Evolutionary conservation across 495 filamentous ascomycete species (phyloP), one percentile per base, ranked within the genome.

Genomic region (Gamarada debralockiae): DNA sequence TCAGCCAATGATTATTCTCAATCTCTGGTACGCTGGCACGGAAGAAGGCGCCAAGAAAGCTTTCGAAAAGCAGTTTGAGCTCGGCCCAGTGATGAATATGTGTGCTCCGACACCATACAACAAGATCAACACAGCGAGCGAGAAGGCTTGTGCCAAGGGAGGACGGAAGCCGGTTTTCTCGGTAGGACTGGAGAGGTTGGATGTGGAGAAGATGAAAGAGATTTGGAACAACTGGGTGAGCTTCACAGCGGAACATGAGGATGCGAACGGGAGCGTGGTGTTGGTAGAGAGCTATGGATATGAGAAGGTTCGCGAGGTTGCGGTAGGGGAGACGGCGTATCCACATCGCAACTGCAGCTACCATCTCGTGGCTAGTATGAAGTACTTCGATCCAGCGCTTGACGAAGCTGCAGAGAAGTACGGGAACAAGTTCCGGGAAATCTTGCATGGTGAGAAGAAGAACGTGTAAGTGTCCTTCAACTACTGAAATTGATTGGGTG

Each of bases 1-100:
- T n/a, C 21, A 44, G 50, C 39, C 50, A 18, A 24, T 31, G 18
- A 38, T 53, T 10, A 1, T 50, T 10, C 8, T 29, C 14, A 55
- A 41, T 15, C 42, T 49, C 22, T 55, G 38, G 44, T 55, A 44
- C 36, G 3, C n/a, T 15, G 39, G 38, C 15, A 0, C 33, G 7
- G 15, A 3, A 20, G 3, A 18, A 10, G 37, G 17, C 1, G 52
- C 22, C 9, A 41, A 50, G n/a, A 8, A 8, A 4, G 34, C 24
- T n/a, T 55, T 27, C 52, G 23, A 20, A 24, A 10, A 20, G 0
- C 8, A 48, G 22, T 55, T 31, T 15, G 33, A n/a, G 9, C 23
- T 55, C 2, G 23, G 22, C 2, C 52, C 52, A 15, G 38, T 49
- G 1, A 23, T 41, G 15, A 3, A 41, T 3, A 42, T 37, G 14